Evolutionary conservation across 139 green algal species (phyloP).

Genomic region (Tetradesmus obliquus): DNA sequence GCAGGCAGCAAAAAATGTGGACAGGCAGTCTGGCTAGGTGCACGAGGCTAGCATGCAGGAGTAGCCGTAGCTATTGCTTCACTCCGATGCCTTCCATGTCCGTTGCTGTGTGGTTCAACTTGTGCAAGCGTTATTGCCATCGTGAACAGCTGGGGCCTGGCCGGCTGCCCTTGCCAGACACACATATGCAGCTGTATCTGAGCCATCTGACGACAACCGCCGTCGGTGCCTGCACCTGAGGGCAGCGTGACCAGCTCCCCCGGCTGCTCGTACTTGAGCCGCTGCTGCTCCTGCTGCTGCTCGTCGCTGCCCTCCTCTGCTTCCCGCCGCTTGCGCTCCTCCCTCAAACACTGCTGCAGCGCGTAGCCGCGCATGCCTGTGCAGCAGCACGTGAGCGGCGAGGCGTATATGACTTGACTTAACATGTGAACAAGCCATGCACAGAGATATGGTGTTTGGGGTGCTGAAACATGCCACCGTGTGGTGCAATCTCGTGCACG

Average conservation of each 20-base stretch:
- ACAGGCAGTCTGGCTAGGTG: neutral
- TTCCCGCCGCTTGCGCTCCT: conserved; percentile 45
- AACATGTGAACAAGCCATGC: neutral
- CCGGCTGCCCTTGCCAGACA: too few species aligned
- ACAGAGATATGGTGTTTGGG: too few species aligned
- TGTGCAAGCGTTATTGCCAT: too few species aligned
- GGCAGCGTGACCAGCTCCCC: conserved; percentile 71
- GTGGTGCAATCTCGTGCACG: neutral
- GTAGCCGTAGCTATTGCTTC: too few species aligned
- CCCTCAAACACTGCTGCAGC: conserved; percentile 63
- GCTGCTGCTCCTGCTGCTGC: conserved; percentile 49
- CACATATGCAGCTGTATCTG: neutral
- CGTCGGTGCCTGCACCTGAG: conserved; percentile 46
- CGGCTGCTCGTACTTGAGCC: conserved; percentile 65
- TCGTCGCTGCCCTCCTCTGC: conserved; percentile 18
- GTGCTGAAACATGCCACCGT: neutral
- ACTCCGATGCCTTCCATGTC: too few species aligned
- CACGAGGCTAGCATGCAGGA: neutral
- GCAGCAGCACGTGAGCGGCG: conserved; percentile 7
- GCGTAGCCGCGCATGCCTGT: conserved; percentile 58
- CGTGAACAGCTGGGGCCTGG: too few species aligned
- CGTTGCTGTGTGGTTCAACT: too few species aligned
- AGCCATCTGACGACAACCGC: neutral
- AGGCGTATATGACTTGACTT: neutral
- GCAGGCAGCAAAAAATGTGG: neutral